Evolutionary conservation across 345 rosid species (phyloP).

Genomic region (Salix arbutifolia): DNA sequence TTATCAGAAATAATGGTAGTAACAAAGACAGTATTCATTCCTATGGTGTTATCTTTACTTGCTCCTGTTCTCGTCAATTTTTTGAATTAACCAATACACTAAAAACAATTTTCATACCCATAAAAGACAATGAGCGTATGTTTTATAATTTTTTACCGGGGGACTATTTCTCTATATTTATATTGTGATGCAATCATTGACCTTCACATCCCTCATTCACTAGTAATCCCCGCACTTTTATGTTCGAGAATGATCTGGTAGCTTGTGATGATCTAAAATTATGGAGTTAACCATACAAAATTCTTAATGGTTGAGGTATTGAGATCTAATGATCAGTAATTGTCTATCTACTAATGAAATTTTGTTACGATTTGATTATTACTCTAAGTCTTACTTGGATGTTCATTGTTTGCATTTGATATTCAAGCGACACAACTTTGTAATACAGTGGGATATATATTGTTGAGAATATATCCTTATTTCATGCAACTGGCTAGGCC

Average conservation of each 20-base stretch:
- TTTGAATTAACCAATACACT: too few species aligned
- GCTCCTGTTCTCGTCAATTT: too few species aligned
- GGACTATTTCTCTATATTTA: constrained; percentile 51
- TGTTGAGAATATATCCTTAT: too few species aligned
- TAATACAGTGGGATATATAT: constrained; percentile 7
- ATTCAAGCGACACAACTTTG: background rate
- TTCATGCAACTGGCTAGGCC: background rate
- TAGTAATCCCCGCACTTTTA: constrained; percentile 36
- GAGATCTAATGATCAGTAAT: background rate
- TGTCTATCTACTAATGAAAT: background rate
- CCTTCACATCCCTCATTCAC: constrained; percentile 68
- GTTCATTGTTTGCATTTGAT: background rate
- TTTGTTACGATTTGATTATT: background rate
- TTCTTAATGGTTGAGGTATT: background rate
- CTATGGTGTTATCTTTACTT: too few species aligned
- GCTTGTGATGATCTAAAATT: background rate
- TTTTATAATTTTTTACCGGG: constrained; percentile 62
- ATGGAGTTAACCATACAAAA: background rate
- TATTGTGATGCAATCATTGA: constrained; percentile 60
- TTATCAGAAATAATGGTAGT: too few species aligned
- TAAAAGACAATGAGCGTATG: constrained; percentile 63
- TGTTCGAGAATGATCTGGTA: background rate
- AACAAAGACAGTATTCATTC: too few species aligned
- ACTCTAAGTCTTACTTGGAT: background rate
- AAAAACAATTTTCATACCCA: constrained; percentile 57